Conservation (phyloP, 345 rosid genomes). For the sweet orange (Citrus sinensis) region DVS_A1.0 CM039162.1:31076001-31076500, state of each 20-base stretch:
- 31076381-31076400: no score
- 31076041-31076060: constrained; percentile 90
- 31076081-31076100: background rate
- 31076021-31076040: constrained; percentile 86
- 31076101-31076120: background rate
- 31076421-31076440: background rate
- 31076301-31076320: constrained; percentile 7
- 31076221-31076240: constrained; percentile 93
- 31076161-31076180: no score
- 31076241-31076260: constrained; percentile 78
- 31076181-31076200: background rate
- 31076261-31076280: constrained; percentile 81
- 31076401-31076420: background rate
- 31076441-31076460: constrained; percentile 1
- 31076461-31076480: constrained; percentile 81
- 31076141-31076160: no score
- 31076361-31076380: no score
- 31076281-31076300: background rate
- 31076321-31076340: no score
- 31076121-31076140: no score
- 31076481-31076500: constrained; percentile 60
- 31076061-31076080: constrained; percentile 31
- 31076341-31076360: no score
- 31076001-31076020: background rate
- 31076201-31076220: constrained; percentile 68